Conservation (phyloP, 2,329 filamentous ascomycete genomes). For the Curvularia lunata region DNA sequence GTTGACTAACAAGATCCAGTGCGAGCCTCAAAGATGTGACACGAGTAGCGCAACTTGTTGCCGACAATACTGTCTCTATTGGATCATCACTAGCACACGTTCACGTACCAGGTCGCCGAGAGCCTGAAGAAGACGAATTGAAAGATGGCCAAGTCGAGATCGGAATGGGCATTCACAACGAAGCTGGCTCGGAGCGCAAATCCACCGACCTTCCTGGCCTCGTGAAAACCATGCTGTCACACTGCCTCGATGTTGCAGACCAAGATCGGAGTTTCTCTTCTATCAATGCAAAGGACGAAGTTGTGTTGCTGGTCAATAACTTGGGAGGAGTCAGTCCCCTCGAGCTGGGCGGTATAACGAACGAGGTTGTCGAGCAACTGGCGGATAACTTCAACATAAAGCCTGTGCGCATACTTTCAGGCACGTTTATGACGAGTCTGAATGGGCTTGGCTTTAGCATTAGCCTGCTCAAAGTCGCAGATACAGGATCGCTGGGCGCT, state of each 20-base stretch:
- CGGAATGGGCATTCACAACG: conserved; percentile 79
- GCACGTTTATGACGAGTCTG: conserved; percentile 74
- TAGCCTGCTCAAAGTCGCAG: conserved; percentile 67
- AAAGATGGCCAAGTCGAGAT: conserved; percentile 67
- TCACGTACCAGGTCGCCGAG: conserved; percentile 83
- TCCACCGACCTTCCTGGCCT: conserved; percentile 51
- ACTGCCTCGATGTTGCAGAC: conserved; percentile 68
- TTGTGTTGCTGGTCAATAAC: conserved; percentile 76
- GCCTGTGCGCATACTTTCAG: conserved; percentile 66
- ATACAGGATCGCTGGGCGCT: conserved; percentile 63
- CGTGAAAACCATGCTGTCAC: conserved; percentile 67
- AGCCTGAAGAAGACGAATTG: conserved; percentile 64
- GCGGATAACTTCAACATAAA: conserved; percentile 64
- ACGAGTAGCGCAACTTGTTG: conserved; percentile 71
- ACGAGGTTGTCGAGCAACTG: conserved; percentile 69
- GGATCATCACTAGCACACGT: conserved; percentile 87
- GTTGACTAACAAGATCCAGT: conserved; percentile 27
- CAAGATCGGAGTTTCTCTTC: conserved; percentile 73
- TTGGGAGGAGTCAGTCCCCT: conserved; percentile 75
- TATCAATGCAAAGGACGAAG: conserved; percentile 65
- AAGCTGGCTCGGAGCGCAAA: conserved; percentile 57
- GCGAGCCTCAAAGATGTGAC: conserved; percentile 71
- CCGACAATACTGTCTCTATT: conserved; percentile 81
- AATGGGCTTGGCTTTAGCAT: conserved; percentile 76
- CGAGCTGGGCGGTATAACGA: conserved; percentile 74